Percentiles rank a stretch among this genome's conserved stretches.
These are phyloP conservation scores for Blastomyces silverae DNA, from an alignment of 2,329 filamentous ascomycete genomes.

Conservation along the genomic window DNA sequence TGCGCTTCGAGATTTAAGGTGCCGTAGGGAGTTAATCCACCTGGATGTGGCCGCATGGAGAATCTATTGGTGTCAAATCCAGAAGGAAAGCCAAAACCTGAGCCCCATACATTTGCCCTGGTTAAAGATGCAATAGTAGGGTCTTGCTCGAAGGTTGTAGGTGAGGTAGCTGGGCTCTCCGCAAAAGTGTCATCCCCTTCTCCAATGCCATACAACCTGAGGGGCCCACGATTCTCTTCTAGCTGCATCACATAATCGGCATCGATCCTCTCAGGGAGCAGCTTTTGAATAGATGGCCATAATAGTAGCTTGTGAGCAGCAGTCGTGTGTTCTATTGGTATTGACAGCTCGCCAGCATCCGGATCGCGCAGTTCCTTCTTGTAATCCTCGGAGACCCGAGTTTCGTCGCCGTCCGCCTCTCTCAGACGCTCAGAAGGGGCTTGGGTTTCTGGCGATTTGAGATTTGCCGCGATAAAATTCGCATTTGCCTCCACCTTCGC, in stretches of 20 bases:
- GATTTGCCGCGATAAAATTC: not conserved
- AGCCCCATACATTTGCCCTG: conserved; percentile 49
- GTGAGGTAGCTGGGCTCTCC: conserved; percentile 32
- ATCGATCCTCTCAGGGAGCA: conserved; percentile 56
- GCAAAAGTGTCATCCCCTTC: conserved; percentile 58
- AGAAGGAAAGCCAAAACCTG: conserved; percentile 34
- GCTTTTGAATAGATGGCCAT: conserved; percentile 60
- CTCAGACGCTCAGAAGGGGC: not conserved
- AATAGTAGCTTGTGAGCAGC: conserved; percentile 74
- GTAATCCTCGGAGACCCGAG: not conserved
- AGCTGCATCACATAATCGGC: conserved; percentile 67
- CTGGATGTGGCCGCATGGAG: conserved; percentile 30
- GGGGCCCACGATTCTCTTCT: conserved; percentile 65
- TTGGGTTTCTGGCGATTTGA: not conserved
- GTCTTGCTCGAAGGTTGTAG: conserved; percentile 27
- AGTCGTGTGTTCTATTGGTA: conserved; percentile 81
- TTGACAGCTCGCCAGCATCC: conserved; percentile 55
- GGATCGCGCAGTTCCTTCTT: conserved; percentile 41
- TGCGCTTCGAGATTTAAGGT: conserved; percentile 49
- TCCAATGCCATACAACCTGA: conserved; percentile 71
- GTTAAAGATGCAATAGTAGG: conserved; percentile 35
- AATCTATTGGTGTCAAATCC: conserved; percentile 28
- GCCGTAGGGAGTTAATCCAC: conserved; percentile 47
- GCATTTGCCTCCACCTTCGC: conserved; percentile 1
- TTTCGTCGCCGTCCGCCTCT: not conserved